Evolutionary conservation across 345 rosid genomes (phyloP), one percentile per base, ranked within the genome.

Genomic region (Linum usitatissimum): DNA sequence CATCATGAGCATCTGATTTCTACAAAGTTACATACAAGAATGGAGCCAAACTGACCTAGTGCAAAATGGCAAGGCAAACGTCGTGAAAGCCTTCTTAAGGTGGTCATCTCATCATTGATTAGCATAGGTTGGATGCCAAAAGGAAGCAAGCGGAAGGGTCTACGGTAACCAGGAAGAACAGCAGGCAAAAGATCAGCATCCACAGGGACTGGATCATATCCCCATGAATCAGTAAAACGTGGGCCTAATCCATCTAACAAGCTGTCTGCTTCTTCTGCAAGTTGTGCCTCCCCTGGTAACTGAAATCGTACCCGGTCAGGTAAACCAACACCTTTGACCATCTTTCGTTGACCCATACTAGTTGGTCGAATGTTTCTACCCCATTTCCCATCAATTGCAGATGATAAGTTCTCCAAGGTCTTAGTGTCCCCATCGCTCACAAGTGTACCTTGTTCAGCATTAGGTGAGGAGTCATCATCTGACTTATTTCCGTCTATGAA

Each of bases 131-230:
- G 82, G 66, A 89, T 72, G 57, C 98, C 97, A 77, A 78, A 89
- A 8, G 97, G 98, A 77, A 89, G 97, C 79, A 89, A 91, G 62
- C 90, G 96, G 78, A 89, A 89, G 5, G 97, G 98, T 77, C 81
- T 80, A 69, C 87, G 82, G 70, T 83, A 87, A 23, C 87, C 90
- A 56, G 91, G 84, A 56, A 92, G 73, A 65, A 79, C 18, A 14
- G 88, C 96, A 57, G 97, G 97, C 30, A 92, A 79, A 67, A 92
- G 88, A 76, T 92, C 95, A 74, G 86, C 97, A 76, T 89, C 97
- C 49, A 92, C 80, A 20, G 98, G 98, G 34, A 81, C 80, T 20
- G 98, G 98, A 55, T 89, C 93, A 73, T 84, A 89, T 36, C 93
- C 98, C 98, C 97, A 87, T 97, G 97, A 89, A 60, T 87, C 97